Evolutionary conservation across 2,329 filamentous ascomycete genomes (phyloP).

Genomic region (Arthroderma uncinatum): DNA sequence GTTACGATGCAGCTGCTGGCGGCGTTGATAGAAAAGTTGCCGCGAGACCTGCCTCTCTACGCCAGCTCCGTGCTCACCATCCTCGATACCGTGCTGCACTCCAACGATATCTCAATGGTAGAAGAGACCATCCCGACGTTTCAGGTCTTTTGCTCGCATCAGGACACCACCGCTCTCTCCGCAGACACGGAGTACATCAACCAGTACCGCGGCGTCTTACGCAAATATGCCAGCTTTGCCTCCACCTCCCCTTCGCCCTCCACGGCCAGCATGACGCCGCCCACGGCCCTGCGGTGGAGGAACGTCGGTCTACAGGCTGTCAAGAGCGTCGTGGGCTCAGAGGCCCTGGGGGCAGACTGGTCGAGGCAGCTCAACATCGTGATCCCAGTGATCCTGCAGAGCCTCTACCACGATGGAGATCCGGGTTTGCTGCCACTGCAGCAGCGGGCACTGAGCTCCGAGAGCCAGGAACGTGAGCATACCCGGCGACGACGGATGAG

Average conservation of each 20-base stretch:
- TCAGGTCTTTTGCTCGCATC: conserved; percentile 75
- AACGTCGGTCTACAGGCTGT: conserved; percentile 66
- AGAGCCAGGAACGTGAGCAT: conserved; percentile 54
- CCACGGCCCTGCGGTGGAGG: conserved; percentile 67
- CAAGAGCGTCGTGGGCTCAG: conserved; percentile 67
- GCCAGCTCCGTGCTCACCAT: conserved; percentile 75
- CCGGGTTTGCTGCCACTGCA: conserved; percentile 59
- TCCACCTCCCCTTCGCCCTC: conserved; percentile 43
- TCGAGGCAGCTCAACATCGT: conserved; percentile 66
- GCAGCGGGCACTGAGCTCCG: conserved; percentile 54
- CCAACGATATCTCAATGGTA: conserved; percentile 81
- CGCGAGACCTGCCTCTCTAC: conserved; percentile 81
- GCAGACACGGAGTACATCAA: conserved; percentile 73
- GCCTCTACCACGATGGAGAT: conserved; percentile 65
- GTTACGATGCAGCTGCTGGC: conserved; percentile 88
- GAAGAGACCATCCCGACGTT: conserved; percentile 83
- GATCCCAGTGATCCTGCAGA: conserved; percentile 75
- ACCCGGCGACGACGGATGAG: conserved; percentile 60
- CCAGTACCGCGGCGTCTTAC: conserved; percentile 73
- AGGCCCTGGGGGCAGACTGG: conserved; percentile 63
- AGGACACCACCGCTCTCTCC: conserved; percentile 73
- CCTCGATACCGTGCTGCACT: conserved; percentile 68
- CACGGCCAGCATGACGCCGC: conserved; percentile 41
- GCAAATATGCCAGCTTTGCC: conserved; percentile 67
- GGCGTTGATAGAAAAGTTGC: conserved; percentile 83